These are phyloP conservation scores for Microdochium bolleyi DNA, from an alignment of 2,329 filamentous ascomycete genomes.

Conservation along the genomic window DNA sequence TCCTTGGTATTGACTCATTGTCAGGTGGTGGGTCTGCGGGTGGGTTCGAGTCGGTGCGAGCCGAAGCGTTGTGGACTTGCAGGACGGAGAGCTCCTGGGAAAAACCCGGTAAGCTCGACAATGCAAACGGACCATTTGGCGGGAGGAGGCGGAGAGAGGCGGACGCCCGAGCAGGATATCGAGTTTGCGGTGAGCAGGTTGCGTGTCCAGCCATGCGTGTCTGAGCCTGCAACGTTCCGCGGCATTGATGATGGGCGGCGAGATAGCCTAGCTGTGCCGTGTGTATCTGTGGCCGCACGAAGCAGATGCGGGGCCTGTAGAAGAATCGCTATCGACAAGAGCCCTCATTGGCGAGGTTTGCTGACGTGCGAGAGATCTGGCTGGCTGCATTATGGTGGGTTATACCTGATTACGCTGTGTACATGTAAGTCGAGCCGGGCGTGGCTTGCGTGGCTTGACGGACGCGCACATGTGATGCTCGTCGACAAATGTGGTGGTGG, in stretches of 20 bases:
- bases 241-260: neutral
- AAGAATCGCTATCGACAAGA: neutral
- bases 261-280: too few species aligned
- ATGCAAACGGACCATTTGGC: neutral
- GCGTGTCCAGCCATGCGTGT: neutral
- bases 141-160: neutral
- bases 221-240: neutral
- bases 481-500: neutral
- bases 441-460: neutral
- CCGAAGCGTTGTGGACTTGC: neutral
- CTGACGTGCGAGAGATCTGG: neutral
- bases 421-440: neutral
- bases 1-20: too few species aligned
- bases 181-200: neutral
- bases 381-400: neutral
- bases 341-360: neutral
- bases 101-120: neutral
- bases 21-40: too few species aligned
- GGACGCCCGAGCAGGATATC: neutral
- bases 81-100: neutral
- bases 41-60: neutral
- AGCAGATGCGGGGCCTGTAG: too few species aligned
- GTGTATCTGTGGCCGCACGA: too few species aligned
- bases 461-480: neutral
- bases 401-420: neutral